A percentile compares a stretch with the other conserved stretches of the same genome.
These are phyloP conservation scores for Phlebopus sp. DNA, from an alignment of 1,284 basidiomycete genomes.

Conservation along the genomic window DNA sequence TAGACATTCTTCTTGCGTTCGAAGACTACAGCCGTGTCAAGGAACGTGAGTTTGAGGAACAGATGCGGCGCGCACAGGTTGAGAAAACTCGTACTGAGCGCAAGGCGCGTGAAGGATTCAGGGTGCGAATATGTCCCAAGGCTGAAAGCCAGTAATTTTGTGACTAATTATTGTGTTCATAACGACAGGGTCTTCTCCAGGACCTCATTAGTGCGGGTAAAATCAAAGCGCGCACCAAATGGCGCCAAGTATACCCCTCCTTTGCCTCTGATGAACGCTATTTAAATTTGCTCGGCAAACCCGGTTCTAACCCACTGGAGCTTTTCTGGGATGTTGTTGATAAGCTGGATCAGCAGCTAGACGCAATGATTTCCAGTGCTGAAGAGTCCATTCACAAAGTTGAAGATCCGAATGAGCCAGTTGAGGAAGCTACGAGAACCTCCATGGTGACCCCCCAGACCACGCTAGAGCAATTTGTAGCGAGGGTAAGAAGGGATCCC, in stretches of 20 bases:
- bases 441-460: conserved; percentile 50
- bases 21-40: conserved; percentile 88
- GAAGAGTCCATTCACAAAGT: conserved; percentile 56
- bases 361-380: conserved; percentile 65
- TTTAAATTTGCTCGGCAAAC: conserved; percentile 80
- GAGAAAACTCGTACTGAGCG: conserved; percentile 81
- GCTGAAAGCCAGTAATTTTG: neutral
- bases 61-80: conserved; percentile 73
- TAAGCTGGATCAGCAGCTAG: conserved; percentile 80
- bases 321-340: conserved; percentile 96
- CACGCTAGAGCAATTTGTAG: conserved; percentile 57
- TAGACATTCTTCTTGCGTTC: conserved; percentile 88
- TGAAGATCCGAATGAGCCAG: conserved; percentile 36
- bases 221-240: conserved; percentile 82
- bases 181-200: conserved; percentile 63
- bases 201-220: conserved; percentile 65
- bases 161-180: neutral
- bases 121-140: conserved; percentile 43
- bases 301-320: conserved; percentile 92
- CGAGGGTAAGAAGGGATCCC: conserved; percentile 52
- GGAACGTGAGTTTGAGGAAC: conserved; percentile 86
- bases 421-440: conserved; percentile 33
- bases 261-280: conserved; percentile 84
- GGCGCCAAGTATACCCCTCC: conserved; percentile 83
- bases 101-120: conserved; percentile 88